Percentiles rank a stretch among this genome's conserved stretches.
Conservation (phyloP, 1,284 basidiomycete species). For the Apiotrichum gamsii region DNA sequence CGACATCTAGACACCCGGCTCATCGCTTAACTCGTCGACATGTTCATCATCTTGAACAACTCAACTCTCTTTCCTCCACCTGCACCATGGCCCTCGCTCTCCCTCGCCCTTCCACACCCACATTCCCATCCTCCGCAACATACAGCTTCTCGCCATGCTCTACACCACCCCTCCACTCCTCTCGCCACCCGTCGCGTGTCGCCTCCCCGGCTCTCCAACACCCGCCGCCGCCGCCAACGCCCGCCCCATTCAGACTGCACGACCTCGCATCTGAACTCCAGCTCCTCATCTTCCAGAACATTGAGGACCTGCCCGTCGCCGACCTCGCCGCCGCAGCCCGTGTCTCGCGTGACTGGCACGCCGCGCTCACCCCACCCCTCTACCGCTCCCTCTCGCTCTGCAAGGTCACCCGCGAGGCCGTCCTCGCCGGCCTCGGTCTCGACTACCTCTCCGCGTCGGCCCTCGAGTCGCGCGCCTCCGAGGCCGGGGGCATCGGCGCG, state of each 20-base stretch:
- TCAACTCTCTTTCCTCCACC: too few species aligned
- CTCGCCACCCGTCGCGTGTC: too few species aligned
- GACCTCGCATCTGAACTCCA: conserved; percentile 10
- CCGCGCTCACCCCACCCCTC: conserved; percentile 4
- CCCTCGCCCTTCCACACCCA: too few species aligned
- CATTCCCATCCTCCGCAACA: too few species aligned
- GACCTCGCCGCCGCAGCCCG: conserved; percentile 3
- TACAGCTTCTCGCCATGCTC: too few species aligned
- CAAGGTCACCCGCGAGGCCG: conserved; percentile 3
- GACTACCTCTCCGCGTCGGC: conserved; percentile 10
- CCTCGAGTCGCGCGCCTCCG: conserved; percentile 10
- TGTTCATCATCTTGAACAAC: too few species aligned
- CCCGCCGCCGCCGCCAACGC: too few species aligned
- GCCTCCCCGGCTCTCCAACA: too few species aligned
- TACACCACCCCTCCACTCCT: too few species aligned
- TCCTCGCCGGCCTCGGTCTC: conserved; percentile 12
- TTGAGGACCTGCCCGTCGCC: conserved; percentile 1
- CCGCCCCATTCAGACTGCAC: conserved; percentile 1
- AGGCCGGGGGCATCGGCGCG: conserved; percentile 2
- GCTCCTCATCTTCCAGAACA: conserved; percentile 4
- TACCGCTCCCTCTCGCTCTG: conserved; percentile 5
- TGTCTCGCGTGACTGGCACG: conserved; percentile 7
- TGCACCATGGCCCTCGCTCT: too few species aligned
- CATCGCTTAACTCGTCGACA: too few species aligned
- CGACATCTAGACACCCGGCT: too few species aligned